phyloP scores from a whole-genome alignment of 2,329 filamentous ascomycete genomes.

The Cucurbitaria berberidis region DNA sequence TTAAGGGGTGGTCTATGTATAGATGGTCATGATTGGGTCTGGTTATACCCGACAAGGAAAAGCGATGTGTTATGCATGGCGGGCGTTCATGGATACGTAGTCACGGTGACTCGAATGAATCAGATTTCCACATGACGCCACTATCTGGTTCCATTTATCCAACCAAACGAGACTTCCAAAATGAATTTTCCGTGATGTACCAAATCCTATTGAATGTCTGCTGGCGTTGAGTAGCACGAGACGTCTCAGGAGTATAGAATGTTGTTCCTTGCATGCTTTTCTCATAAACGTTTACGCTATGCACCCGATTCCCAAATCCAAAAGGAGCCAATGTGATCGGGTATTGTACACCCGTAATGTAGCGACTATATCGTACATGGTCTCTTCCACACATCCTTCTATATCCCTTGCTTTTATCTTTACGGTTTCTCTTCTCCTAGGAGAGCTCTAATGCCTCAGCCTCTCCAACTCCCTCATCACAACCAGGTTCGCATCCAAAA shows the following conservation, averaged over 20 bases:
- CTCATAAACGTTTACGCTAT: background rate
- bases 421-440: background rate
- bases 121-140: slow-evolving; percentile 43
- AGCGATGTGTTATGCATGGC: slow-evolving; percentile 47
- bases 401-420: too few relatives aligned
- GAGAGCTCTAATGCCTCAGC: slow-evolving; percentile 47
- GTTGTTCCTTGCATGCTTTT: background rate
- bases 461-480: slow-evolving; percentile 85
- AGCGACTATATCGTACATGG: slow-evolving; percentile 16
- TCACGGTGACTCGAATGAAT: slow-evolving; percentile 47
- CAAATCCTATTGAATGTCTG: background rate
- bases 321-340: background rate
- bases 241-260: too few relatives aligned
- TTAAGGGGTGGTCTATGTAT: slow-evolving; percentile 60
- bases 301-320: background rate
- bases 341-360: slow-evolving; percentile 10
- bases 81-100: slow-evolving; percentile 47
- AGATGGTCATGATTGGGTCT: slow-evolving; percentile 36
- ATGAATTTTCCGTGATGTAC: background rate
- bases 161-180: too few relatives aligned
- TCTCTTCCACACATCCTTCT: background rate
- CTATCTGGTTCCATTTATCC: slow-evolving; percentile 1
- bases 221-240: background rate
- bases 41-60: slow-evolving; percentile 44
- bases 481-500: slow-evolving; percentile 84